Evolutionary conservation across 306 rosid species (phyloP).

Genomic region (Quercus gilva): DNA sequence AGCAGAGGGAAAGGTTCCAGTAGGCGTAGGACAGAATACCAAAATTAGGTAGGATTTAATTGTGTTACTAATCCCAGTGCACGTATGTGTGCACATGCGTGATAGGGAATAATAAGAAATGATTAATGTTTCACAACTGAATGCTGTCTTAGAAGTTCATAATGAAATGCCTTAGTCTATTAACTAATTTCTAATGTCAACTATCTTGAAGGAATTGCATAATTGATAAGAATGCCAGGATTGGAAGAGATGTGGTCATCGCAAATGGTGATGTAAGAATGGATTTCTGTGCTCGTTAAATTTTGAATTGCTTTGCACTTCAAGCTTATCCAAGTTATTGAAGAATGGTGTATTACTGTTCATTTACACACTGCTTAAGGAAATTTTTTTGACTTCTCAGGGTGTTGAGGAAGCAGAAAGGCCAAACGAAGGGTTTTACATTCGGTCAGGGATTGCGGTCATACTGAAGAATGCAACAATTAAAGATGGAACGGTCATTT

Average conservation of each 20-base stretch:
- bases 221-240: constrained; percentile 95
- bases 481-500: constrained; percentile 72
- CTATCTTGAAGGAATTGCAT: constrained; percentile 69
- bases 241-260: constrained; percentile 79
- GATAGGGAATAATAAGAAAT: neutral
- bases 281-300: neutral
- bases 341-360: neutral
- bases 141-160: neutral
- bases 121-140: neutral
- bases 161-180: neutral
- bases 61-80: neutral
- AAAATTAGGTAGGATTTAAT: constrained; percentile 64
- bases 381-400: constrained; percentile 42
- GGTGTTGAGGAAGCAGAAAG: constrained; percentile 87
- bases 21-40: constrained; percentile 93
- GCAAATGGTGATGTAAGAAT: constrained; percentile 70
- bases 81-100: no score
- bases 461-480: constrained; percentile 78
- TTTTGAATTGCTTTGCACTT: neutral
- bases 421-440: constrained; percentile 69
- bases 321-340: neutral
- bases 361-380: constrained; percentile 10
- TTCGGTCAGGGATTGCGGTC: constrained; percentile 67
- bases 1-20: constrained; percentile 86
- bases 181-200: constrained; percentile 14